Base-by-base conservation (phyloP, 768 basidiomycete genomes). In the Nidularia pulvinata region DNA sequence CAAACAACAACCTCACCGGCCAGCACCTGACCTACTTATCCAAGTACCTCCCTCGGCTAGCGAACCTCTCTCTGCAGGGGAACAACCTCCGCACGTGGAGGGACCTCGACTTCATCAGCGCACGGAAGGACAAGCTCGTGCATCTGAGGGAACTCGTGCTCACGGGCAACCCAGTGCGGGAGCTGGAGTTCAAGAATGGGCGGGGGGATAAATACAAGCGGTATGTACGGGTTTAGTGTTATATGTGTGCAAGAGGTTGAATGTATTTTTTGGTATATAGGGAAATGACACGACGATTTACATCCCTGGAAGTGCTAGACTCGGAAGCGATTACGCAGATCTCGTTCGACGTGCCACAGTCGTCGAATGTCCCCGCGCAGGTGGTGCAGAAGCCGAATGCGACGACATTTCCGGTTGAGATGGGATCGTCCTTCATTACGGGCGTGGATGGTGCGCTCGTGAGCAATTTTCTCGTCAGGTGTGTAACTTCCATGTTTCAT, bases 291-390 rank as follows among this genome's bases (percentile, higher is more conserved):
- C 81, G 88, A 43, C 86, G 91, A 44, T 95, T 98, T 64, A 79
- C 90, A 1, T 82, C 90, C 33, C 69, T 98, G 39, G 83, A 86
- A 52, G 88, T 95, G 55, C 77, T 98, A 52, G 96, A 98, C 65
- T 83, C 86, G 57, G 86, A 89, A 65, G 79, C 91, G 6, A 84
- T 98, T 47, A 74, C 83, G 5, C 78, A 88, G 64, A 93, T 96
- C 53, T 82, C 84, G 1, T 95, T 95, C 58, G 93, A 91, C 60
- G 80, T 85, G 13, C 84, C 88, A 6, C 76, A 82, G 35, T 64
- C 82, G 42, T 75, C 85, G 35, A 63, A 10, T 10, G 37, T 16
- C 10, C 75, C 34, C 69, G 81, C 50, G 56, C 68, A n/a, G 52
- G 77, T 2, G 65, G 69, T 70, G 16, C 60, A 69, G 50, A 74